These are phyloP conservation scores for Tanozyma kutaoensis DNA, from an alignment of 805 yeast species.

Conservation along the genomic window DNA sequence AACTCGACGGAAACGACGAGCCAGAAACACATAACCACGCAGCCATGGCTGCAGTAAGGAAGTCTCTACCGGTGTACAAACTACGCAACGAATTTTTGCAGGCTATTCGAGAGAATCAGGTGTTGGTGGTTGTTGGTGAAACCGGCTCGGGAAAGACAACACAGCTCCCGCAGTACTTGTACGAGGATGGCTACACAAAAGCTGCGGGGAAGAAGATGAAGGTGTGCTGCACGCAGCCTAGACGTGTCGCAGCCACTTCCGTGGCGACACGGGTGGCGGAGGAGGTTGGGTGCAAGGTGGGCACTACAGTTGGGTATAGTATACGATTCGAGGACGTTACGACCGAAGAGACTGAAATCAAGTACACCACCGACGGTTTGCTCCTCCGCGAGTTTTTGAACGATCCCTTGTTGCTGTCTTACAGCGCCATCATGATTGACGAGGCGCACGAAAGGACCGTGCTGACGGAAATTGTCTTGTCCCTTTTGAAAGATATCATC, in stretches of 20 bases:
- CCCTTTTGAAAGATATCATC: conserved; percentile 62
- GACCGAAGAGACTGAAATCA: conserved; percentile 56
- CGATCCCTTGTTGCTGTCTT: conserved; percentile 56
- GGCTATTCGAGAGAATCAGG: conserved; percentile 51
- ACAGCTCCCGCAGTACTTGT: conserved; percentile 77
- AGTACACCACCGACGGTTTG: conserved; percentile 96
- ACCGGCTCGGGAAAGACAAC: conserved; percentile 95
- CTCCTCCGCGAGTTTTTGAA: conserved; percentile 68
- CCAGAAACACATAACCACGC: conserved; percentile 1
- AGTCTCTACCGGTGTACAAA: conserved; percentile 63
- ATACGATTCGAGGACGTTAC: conserved; percentile 72
- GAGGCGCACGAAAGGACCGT: conserved; percentile 96
- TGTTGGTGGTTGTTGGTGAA: conserved; percentile 68
- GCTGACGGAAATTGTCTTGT: conserved; percentile 76
- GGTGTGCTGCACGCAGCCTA: conserved; percentile 86
- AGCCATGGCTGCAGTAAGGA: conserved; percentile 37
- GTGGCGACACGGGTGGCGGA: conserved; percentile 88
- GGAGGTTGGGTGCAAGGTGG: conserved; percentile 72
- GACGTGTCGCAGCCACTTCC: conserved; percentile 89
- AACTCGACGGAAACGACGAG: conserved; percentile 6
- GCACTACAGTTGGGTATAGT: conserved; percentile 79
- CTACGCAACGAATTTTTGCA: conserved; percentile 47
- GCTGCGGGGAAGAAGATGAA: conserved; percentile 13
- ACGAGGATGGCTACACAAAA: conserved; percentile 67
- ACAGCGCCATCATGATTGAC: conserved; percentile 83